These are phyloP conservation scores for Diutina pseudorugosa DNA, from an alignment of 1,139 yeast genomes.

Conservation along the genomic window DNA sequence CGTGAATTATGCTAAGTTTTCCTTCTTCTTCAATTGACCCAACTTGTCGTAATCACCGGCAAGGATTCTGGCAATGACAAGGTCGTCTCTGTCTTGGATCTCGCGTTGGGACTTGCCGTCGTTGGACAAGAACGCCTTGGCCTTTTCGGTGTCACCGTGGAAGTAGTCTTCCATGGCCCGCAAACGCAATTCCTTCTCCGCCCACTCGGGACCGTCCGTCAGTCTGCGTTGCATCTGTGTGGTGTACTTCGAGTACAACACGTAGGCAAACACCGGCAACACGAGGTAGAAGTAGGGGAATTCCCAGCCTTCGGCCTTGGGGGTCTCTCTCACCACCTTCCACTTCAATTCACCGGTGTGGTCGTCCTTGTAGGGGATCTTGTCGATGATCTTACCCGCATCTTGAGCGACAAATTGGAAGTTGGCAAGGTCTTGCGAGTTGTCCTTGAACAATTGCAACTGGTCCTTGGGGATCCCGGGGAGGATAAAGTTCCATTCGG, in stretches of 20 bases:
- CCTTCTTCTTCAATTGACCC: conserved; percentile 52
- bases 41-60: conserved; percentile 79
- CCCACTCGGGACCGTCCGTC: conserved; percentile 57
- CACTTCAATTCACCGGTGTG: conserved; percentile 70
- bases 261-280: conserved; percentile 43
- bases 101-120: conserved; percentile 48
- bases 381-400: conserved; percentile 61
- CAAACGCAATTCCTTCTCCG: conserved; percentile 68
- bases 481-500: conserved; percentile 49
- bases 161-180: conserved; percentile 59
- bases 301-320: conserved; percentile 81
- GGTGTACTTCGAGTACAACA: conserved; percentile 34
- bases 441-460: conserved; percentile 46
- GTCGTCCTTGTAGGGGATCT: conserved; percentile 74
- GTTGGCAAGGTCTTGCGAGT: conserved; percentile 49
- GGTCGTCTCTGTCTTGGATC: conserved; percentile 59
- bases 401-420: conserved; percentile 53
- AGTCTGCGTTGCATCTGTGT: conserved; percentile 32
- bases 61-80: conserved; percentile 71
- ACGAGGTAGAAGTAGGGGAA: conserved; percentile 59
- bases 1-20: conserved; percentile 3
- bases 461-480: conserved; percentile 43
- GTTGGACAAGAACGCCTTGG: conserved; percentile 42
- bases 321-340: conserved; percentile 66
- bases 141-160: conserved; percentile 52